These are phyloP conservation scores for Cichorium intybus DNA, from an alignment of 140 eudicot genomes.

Conservation along the genomic window DNA sequence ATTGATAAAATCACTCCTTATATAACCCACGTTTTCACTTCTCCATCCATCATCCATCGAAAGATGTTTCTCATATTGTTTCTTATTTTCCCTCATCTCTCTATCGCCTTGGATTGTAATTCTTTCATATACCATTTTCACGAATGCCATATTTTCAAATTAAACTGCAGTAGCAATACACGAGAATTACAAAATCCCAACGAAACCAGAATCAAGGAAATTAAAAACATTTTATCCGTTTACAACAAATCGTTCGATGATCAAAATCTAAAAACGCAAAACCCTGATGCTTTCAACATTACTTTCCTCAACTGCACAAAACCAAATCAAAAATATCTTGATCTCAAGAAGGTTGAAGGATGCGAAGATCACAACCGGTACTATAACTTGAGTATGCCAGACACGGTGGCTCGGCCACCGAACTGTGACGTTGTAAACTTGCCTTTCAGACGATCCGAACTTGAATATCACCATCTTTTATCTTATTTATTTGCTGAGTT, in stretches of 20 bases:
- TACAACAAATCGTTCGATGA: not conserved
- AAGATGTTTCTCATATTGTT: conserved; percentile 1
- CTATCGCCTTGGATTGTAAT: not conserved
- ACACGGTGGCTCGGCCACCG: not conserved
- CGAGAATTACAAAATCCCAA: not conserved
- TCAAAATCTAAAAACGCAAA: not conserved
- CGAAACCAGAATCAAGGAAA: not conserved
- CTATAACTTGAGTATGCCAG: not conserved
- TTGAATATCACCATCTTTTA: not conserved
- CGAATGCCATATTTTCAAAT: not conserved
- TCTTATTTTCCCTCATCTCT: not conserved
- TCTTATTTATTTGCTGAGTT: not conserved
- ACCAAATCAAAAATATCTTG: not conserved
- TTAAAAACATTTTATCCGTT: not conserved
- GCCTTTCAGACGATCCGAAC: not conserved
- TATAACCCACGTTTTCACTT: conserved; percentile 2
- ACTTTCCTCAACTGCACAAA: not conserved
- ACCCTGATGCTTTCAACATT: not conserved
- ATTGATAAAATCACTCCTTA: not conserved
- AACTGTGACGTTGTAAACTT: not conserved
- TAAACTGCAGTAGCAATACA: not conserved
- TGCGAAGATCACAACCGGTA: not conserved
- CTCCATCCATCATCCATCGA: not conserved
- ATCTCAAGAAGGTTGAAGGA: not conserved
- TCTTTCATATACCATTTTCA: not conserved